phyloP scores from a whole-genome alignment of 805 yeast genomes.

The Ogataea polymorpha region DNA sequence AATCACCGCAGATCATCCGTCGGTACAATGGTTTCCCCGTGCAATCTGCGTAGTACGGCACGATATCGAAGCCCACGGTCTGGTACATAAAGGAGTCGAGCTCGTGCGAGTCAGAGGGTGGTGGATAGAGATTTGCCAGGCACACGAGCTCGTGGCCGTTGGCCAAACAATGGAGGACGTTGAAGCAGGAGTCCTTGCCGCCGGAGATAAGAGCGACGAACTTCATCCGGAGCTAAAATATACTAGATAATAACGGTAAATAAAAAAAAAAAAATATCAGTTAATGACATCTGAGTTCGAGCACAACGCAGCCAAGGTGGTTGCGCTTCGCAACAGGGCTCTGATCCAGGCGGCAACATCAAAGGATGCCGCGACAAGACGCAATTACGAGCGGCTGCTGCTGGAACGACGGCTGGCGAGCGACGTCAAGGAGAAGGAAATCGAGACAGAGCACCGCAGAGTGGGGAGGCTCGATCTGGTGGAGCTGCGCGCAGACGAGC shows the following conservation, averaged over 20 bases:
- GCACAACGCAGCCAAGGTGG: slow-evolving; percentile 17
- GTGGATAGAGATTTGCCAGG: slow-evolving; percentile 79
- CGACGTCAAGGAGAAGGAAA: slow-evolving; percentile 14
- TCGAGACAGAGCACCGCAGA: slow-evolving; percentile 8
- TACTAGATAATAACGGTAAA: not conserved
- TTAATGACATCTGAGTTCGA: slow-evolving; percentile 13
- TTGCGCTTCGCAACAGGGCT: slow-evolving; percentile 18
- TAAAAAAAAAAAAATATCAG: not conserved
- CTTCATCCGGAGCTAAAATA: slow-evolving; percentile 55
- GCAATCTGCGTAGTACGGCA: slow-evolving; percentile 63
- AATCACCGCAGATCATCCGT: slow-evolving; percentile 56
- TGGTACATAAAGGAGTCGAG: slow-evolving; percentile 96
- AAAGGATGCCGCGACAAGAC: slow-evolving; percentile 14
- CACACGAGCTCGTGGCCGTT: slow-evolving; percentile 86
- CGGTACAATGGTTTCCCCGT: slow-evolving; percentile 79
- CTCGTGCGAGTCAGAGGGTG: slow-evolving; percentile 49
- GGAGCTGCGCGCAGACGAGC: slow-evolving; percentile 12
- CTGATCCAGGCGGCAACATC: slow-evolving; percentile 25
- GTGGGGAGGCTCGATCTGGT: slow-evolving; percentile 16
- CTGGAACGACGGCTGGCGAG: slow-evolving; percentile 20
- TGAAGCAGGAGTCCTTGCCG: slow-evolving; percentile 93
- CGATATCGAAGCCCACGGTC: slow-evolving; percentile 88
- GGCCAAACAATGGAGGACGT: slow-evolving; percentile 78
- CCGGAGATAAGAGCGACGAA: slow-evolving; percentile 91
- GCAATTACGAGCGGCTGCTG: slow-evolving; percentile 21